Evolutionary conservation across 345 rosid species (phyloP).

Genomic region (Bruguiera parviflora): DNA sequence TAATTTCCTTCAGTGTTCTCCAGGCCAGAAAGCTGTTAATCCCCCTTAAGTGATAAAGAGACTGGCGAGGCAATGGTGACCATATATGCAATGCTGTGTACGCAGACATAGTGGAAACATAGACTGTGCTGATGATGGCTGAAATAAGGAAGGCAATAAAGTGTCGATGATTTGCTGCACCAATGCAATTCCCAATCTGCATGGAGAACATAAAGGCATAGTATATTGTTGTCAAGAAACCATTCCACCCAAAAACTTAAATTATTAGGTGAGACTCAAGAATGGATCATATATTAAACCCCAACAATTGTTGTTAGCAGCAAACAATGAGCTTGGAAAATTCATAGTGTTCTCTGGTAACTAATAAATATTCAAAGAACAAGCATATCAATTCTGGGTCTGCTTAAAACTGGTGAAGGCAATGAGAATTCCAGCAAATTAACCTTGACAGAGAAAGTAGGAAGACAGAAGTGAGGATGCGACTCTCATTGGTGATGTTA

Average conservation of each 20-base stretch:
- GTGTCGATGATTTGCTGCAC: constrained; percentile 72
- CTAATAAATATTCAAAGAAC: too few relatives aligned
- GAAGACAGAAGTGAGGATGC: too few relatives aligned
- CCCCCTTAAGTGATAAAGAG: constrained; percentile 13
- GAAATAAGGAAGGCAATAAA: constrained; percentile 59
- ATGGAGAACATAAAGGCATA: constrained; percentile 35
- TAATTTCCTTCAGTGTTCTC: constrained; percentile 46
- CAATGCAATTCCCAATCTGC: constrained; percentile 97
- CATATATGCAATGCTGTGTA: constrained; percentile 41
- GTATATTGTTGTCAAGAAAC: constrained; percentile 25
- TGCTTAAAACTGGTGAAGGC: too few relatives aligned
- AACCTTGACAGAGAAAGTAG: too few relatives aligned
- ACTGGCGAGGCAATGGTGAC: constrained; percentile 40
- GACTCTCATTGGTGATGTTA: too few relatives aligned
- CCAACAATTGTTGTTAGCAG: constrained; percentile 19
- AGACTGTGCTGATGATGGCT: constrained; percentile 35
- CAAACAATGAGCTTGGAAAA: not conserved
- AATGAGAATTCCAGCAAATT: too few relatives aligned
- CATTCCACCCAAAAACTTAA: too few relatives aligned
- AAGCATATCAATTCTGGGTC: too few relatives aligned
- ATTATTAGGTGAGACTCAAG: too few relatives aligned
- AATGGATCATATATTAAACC: too few relatives aligned
- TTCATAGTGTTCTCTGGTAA: not conserved
- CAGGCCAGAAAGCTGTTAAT: constrained; percentile 24
- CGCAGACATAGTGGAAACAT: constrained; percentile 31